Conservation (phyloP, 2,329 filamentous ascomycete species). For the Hypoxylon sp. region DNA sequence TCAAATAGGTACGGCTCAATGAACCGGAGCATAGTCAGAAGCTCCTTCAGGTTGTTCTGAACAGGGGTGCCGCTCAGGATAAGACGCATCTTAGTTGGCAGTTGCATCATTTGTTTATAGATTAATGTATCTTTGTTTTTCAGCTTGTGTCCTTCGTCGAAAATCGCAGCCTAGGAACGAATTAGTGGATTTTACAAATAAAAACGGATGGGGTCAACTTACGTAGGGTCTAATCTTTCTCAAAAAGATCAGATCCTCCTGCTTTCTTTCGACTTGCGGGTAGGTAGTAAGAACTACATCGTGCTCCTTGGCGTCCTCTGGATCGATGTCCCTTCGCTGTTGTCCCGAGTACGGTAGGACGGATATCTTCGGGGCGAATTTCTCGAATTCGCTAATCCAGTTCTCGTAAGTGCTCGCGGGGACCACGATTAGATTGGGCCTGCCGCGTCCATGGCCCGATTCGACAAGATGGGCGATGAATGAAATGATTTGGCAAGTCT, state of each 20-base stretch:
- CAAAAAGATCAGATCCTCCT: slow-evolving; percentile 64
- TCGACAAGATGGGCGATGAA: slow-evolving; percentile 87
- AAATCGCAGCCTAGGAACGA: slow-evolving; percentile 69
- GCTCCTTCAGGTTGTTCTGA: slow-evolving; percentile 93
- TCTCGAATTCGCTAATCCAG: slow-evolving; percentile 90
- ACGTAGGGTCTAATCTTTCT: slow-evolving; percentile 60
- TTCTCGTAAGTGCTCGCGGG: slow-evolving; percentile 95
- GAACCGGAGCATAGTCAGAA: slow-evolving; percentile 91
- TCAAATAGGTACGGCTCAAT: slow-evolving; percentile 89
- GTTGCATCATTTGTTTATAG: slow-evolving; percentile 81
- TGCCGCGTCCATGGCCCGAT: slow-evolving; percentile 54
- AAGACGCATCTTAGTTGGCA: slow-evolving; percentile 84
- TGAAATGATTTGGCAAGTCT: slow-evolving; percentile 96
- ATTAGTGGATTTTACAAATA: slow-evolving; percentile 17
- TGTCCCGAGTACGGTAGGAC: slow-evolving; percentile 75
- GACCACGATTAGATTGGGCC: slow-evolving; percentile 88
- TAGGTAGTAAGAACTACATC: slow-evolving; percentile 71
- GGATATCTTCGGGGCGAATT: slow-evolving; percentile 81
- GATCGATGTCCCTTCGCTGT: slow-evolving; percentile 72
- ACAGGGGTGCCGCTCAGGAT: slow-evolving; percentile 91
- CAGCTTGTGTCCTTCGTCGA: slow-evolving; percentile 93
- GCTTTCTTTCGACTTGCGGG: slow-evolving; percentile 65
- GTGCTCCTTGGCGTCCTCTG: slow-evolving; percentile 73
- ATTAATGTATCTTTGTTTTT: slow-evolving; percentile 88
- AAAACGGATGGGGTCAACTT: slow-evolving; percentile 16